Base-by-base conservation (phyloP, 2,329 filamentous ascomycete genomes). In the Phaeoacremonium minimum region DNA sequence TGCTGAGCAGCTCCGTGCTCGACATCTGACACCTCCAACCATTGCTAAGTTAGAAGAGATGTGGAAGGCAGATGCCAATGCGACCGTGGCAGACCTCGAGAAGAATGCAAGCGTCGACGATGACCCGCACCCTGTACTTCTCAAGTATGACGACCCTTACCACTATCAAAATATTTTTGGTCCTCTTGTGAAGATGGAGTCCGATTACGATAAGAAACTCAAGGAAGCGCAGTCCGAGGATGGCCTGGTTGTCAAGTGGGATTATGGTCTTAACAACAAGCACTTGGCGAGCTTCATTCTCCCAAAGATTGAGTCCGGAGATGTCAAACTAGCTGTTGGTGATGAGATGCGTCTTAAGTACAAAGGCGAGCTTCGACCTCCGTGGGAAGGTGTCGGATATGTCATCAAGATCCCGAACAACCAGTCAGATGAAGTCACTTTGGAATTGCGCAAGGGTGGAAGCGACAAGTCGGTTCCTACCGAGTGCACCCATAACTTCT, bases 401-500 rank as follows among this genome's bases (percentile, higher is more conserved):
- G 93, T 98, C 43, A 90, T 97, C 68, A 98, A 98, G 68, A 97
- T 98, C 42, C 94, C 93, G 15, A 97, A 98, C 73, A 97, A 97
- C 63, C 89, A 95, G 67, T 96, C 90, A 12, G 93, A 98, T 53
- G 91, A 98, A 59, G 93, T 98, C 35, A 94, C 86, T 8, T 85
- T 98, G 46, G 93, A 98, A 60, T 68, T 98, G 56, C 86, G 93
- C 48, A 88, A 93, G 53, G 91, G 93, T 45, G 90, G 88, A 43
- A 95, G 95, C 57, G 90, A 97, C 67, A 97, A 97, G 63, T 87
- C 85, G 18, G 87, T 97, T 2, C 93, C 93, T 1, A 95, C 88
- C 1, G 91, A 98, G 53, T 93, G 91, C 61, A 95, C 91, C 1
- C 88, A 95, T 64, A 95, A 96, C 61, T 98, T 98, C 64, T 95